phyloP scores from a whole-genome alignment of 148 eudicot genomes.

The Pharnaceum exiguum region DNA sequence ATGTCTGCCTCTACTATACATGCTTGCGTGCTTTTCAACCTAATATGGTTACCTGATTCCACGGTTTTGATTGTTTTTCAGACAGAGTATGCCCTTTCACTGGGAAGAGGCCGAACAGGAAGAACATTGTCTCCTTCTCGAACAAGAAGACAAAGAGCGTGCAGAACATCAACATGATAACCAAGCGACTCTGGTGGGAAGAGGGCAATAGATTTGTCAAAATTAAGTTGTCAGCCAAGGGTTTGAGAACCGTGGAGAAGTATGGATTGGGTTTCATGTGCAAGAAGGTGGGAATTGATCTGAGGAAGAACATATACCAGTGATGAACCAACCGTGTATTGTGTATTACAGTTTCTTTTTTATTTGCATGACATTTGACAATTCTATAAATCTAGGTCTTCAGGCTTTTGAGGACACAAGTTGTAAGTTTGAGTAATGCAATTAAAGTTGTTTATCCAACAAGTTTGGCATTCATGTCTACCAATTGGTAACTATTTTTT shows the following conservation, averaged over 20 bases:
- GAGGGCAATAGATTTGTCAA: constrained; percentile 83
- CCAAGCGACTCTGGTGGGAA: constrained; percentile 97
- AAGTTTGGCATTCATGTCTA: no score
- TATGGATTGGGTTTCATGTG: constrained; percentile 91
- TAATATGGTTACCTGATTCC: background rate
- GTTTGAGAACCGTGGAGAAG: constrained; percentile 89
- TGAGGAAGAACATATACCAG: constrained; percentile 66
- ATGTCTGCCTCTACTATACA: no score
- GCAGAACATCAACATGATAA: constrained; percentile 87
- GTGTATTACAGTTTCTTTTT: constrained; percentile 8
- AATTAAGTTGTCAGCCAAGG: constrained; percentile 78
- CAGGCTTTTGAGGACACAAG: no score
- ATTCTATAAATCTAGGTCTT: background rate
- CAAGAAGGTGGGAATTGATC: constrained; percentile 96
- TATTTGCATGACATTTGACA: background rate
- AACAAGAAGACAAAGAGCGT: constrained; percentile 76
- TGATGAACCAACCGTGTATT: constrained; percentile 17
- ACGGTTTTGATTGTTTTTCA: constrained; percentile 29
- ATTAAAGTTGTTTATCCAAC: no score
- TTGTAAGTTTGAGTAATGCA: no score
- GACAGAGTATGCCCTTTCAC: constrained; percentile 92
- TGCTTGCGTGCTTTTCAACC: background rate
- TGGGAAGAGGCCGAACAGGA: constrained; percentile 86
- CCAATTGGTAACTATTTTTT: no score
- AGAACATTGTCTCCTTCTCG: constrained; percentile 76